phyloP scores from a whole-genome alignment of 345 rosid species.

The Aquilaria malaccensis region DNA sequence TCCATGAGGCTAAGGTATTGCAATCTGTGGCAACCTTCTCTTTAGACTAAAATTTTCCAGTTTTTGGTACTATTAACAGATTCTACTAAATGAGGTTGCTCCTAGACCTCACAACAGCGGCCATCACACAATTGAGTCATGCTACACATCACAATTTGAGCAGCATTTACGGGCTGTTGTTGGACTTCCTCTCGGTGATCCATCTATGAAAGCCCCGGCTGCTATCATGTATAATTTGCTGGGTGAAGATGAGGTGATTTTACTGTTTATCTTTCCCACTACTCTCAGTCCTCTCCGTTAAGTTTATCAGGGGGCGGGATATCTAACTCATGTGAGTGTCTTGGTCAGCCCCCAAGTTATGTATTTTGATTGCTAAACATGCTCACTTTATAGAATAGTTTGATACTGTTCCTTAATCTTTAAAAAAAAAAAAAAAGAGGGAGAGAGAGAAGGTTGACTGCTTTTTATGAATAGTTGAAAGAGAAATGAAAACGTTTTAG shows the following conservation, averaged over 20 bases:
- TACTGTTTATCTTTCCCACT: background rate
- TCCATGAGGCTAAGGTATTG: no score
- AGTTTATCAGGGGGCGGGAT: background rate
- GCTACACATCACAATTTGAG: constrained; percentile 91
- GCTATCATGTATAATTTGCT: constrained; percentile 86
- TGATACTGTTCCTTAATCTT: no score
- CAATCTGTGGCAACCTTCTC: background rate
- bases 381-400: background rate
- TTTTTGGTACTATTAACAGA: constrained; percentile 28
- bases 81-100: constrained; percentile 91
- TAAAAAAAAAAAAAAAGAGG: no score
- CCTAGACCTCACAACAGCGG: constrained; percentile 99
- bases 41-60: constrained; percentile 8
- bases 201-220: constrained; percentile 91
- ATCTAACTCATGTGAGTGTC: no score
- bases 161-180: constrained; percentile 89
- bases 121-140: constrained; percentile 92
- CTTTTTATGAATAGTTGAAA: no score
- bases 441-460: no score
- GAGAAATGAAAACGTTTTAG: no score
- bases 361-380: background rate
- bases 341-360: background rate
- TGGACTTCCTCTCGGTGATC: constrained; percentile 96
- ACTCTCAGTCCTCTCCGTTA: background rate
- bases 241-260: constrained; percentile 83